Evolutionary conservation across 441 rosid genomes (phyloP).

Genomic region (Viola pubescens): DNA sequence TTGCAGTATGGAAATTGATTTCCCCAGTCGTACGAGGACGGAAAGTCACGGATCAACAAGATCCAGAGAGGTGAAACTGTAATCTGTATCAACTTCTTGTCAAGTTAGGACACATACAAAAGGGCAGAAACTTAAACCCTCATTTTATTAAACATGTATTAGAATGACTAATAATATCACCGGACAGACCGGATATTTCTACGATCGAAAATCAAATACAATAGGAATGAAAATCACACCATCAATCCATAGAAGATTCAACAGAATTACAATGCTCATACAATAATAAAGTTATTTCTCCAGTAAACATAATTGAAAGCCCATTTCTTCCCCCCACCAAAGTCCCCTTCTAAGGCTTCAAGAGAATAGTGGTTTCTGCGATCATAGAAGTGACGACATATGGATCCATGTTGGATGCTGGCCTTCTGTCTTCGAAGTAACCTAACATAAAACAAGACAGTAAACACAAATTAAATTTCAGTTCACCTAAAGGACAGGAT

Average conservation of each 20-base stretch:
- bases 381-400: constrained; percentile 67
- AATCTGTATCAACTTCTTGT: background rate
- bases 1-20: constrained; percentile 78
- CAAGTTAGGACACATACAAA: too few species aligned
- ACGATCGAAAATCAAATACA: too few species aligned
- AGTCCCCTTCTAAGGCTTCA: constrained; percentile 24
- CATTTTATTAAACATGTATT: too few species aligned
- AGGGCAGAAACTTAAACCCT: too few species aligned
- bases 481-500: too few species aligned
- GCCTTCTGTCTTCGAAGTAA: constrained; percentile 77
- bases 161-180: too few species aligned
- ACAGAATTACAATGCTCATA: too few species aligned
- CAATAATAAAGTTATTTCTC: too few species aligned
- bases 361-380: constrained; percentile 57
- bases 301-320: background rate
- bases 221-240: too few species aligned
- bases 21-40: constrained; percentile 53
- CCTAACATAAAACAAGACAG: constrained; percentile 21
- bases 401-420: constrained; percentile 75
- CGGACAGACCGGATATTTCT: too few species aligned
- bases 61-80: constrained; percentile 22
- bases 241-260: too few species aligned
- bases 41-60: constrained; percentile 36
- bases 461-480: too few species aligned
- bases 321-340: background rate